Conservation (phyloP, 2,329 filamentous ascomycete species). For the Cryphonectria carpinicola region DNA sequence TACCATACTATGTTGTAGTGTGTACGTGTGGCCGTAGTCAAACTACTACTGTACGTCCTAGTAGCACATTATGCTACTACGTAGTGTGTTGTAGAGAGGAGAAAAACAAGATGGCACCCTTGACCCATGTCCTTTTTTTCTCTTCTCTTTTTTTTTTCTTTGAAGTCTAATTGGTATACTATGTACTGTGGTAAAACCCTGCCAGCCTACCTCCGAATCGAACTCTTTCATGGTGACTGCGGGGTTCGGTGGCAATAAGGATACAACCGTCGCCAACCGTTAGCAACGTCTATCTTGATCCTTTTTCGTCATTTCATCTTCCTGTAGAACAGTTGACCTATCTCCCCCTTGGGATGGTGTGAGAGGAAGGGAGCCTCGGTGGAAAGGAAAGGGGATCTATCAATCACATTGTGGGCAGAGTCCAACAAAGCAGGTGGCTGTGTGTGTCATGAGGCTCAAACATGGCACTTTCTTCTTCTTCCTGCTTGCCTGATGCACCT, state of each 20-base stretch:
- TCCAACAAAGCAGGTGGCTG: conserved; percentile 8
- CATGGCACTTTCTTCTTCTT: background rate
- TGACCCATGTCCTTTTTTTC: conserved; percentile 22
- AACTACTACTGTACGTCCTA: background rate
- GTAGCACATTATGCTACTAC: too few relatives aligned
- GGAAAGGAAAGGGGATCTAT: background rate
- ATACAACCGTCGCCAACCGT: background rate
- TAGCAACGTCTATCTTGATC: background rate
- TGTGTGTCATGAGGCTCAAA: conserved; percentile 27
- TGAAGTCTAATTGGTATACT: conserved; percentile 10
- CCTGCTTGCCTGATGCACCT: background rate
- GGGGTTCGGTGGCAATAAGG: background rate
- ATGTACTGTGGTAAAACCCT: background rate
- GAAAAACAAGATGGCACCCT: conserved; percentile 15
- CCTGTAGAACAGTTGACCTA: background rate
- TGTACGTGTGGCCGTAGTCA: background rate
- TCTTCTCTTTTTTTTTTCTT: background rate
- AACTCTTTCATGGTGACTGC: background rate
- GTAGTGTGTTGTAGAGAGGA: background rate
- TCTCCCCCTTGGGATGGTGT: background rate
- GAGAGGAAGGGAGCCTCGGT: background rate
- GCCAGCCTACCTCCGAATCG: background rate
- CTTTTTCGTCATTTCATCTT: background rate
- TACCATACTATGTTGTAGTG: background rate
- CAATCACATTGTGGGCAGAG: background rate